Evolutionary conservation across 2,329 filamentous ascomycete genomes (phyloP).

Genomic region (Alternaria atra): DNA sequence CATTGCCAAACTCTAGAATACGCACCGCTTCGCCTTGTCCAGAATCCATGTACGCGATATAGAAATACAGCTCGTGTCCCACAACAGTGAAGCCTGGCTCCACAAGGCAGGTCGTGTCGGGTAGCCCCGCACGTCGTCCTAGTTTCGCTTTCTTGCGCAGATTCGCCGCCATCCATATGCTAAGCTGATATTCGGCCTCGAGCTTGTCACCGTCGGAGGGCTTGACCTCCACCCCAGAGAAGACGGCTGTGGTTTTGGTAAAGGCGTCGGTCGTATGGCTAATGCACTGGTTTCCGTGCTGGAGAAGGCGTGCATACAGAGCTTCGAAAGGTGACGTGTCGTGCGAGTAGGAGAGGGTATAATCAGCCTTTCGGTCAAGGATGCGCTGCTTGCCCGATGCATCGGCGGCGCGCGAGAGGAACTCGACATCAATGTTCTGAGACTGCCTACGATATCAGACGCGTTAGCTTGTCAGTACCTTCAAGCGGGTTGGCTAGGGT

Average conservation of each 20-base stretch:
- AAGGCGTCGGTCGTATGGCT: conserved; percentile 20
- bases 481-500: conserved; percentile 1
- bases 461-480: conserved; percentile 4
- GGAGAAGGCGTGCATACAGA: conserved; percentile 9
- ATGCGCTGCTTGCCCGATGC: neutral
- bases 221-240: conserved; percentile 14
- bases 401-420: conserved; percentile 1
- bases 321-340: conserved; percentile 2
- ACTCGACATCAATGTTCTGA: conserved; percentile 5
- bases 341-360: conserved; percentile 14
- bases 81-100: conserved; percentile 20
- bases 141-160: neutral
- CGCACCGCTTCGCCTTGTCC: conserved; percentile 8
- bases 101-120: conserved; percentile 16
- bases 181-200: conserved; percentile 20
- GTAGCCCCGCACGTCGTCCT: neutral
- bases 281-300: neutral
- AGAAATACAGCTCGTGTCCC: conserved; percentile 16
- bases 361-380: conserved; percentile 12
- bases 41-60: conserved; percentile 16
- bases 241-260: conserved; percentile 18
- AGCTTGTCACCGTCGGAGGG: conserved; percentile 10
- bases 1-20: conserved; percentile 14
- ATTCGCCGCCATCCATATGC: neutral
- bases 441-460: conserved; percentile 1